Evolutionary conservation across 2,329 filamentous ascomycete species (phyloP).

Genomic region (Leptographium procerum): DNA sequence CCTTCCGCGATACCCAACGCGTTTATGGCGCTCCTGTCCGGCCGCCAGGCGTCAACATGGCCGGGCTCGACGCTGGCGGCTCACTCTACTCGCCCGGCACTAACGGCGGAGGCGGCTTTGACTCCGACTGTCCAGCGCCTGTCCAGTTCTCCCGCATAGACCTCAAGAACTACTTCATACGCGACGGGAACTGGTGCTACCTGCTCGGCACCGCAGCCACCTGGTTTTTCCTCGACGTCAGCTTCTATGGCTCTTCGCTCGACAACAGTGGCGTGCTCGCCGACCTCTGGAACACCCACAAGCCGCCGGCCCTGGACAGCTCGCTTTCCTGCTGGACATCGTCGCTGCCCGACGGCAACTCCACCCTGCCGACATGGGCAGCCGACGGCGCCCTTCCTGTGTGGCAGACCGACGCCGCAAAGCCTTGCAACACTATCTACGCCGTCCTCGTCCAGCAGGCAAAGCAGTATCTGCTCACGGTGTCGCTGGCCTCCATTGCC

Average conservation of each 20-base stretch:
- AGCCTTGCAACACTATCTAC: constrained; percentile 40
- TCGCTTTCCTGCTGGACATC: constrained; percentile 37
- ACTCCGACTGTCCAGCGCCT: constrained; percentile 23
- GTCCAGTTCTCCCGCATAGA: constrained; percentile 38
- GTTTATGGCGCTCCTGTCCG: constrained; percentile 35
- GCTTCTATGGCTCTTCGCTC: constrained; percentile 44
- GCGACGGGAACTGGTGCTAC: constrained; percentile 34
- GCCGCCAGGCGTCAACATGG: constrained; percentile 15
- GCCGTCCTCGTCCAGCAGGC: constrained; percentile 39
- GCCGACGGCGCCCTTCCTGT: constrained; percentile 25
- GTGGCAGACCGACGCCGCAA: constrained; percentile 38
- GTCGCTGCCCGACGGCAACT: constrained; percentile 28
- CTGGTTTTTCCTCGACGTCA: constrained; percentile 46
- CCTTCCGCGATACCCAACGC: constrained; percentile 47
- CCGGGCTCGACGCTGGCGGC: constrained; percentile 7
- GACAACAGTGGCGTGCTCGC: constrained; percentile 31
- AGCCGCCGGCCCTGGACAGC: constrained; percentile 21
- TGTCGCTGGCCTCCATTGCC: constrained; percentile 38
- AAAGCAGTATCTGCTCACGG: constrained; percentile 40
- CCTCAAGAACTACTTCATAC: constrained; percentile 38
- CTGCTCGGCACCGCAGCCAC: constrained; percentile 32
- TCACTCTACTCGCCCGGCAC: constrained; percentile 20
- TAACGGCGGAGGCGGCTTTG: neutral
- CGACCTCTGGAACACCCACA: constrained; percentile 30
- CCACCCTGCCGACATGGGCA: constrained; percentile 31